phyloP scores from a whole-genome alignment of 83 land plant species.

The Thuja plicata region DNA sequence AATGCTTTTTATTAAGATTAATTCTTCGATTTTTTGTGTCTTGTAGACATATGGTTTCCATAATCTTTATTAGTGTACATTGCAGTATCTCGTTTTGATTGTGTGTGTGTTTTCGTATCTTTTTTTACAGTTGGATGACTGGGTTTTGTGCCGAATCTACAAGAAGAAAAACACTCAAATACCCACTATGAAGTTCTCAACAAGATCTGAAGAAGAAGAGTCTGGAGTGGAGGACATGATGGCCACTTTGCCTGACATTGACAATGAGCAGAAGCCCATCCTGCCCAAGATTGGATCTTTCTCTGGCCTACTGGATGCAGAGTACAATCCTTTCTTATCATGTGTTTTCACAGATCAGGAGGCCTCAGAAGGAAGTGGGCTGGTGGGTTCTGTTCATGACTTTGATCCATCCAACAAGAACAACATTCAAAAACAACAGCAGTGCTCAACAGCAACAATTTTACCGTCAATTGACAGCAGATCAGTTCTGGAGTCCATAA shows the following conservation, averaged over 20 bases:
- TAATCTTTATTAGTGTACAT: too few species aligned
- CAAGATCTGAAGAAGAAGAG: constrained; percentile 24
- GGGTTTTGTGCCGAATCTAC: constrained; percentile 58
- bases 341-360: neutral
- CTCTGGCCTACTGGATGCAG: neutral
- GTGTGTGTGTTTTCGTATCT: neutral
- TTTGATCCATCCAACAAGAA: neutral
- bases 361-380: neutral
- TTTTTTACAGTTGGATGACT: constrained; percentile 43
- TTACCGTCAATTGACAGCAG: constrained; percentile 10
- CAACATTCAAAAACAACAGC: neutral
- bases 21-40: neutral
- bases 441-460: neutral
- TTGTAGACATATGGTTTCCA: too few species aligned
- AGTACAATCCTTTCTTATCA: constrained; percentile 1
- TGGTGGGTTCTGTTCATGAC: neutral
- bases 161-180: constrained; percentile 28
- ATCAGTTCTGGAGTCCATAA: constrained; percentile 3
- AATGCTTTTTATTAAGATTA: neutral
- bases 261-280: neutral
- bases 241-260: constrained; percentile 15
- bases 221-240: constrained; percentile 23
- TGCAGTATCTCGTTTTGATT: too few species aligned
- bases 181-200: constrained; percentile 4
- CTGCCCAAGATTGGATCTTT: constrained; percentile 7